Percentiles rank a stretch among this genome's conserved stretches.
These are phyloP conservation scores for Podaxis sp. DNA, from an alignment of 768 basidiomycete species.

Conservation along the genomic window DNA sequence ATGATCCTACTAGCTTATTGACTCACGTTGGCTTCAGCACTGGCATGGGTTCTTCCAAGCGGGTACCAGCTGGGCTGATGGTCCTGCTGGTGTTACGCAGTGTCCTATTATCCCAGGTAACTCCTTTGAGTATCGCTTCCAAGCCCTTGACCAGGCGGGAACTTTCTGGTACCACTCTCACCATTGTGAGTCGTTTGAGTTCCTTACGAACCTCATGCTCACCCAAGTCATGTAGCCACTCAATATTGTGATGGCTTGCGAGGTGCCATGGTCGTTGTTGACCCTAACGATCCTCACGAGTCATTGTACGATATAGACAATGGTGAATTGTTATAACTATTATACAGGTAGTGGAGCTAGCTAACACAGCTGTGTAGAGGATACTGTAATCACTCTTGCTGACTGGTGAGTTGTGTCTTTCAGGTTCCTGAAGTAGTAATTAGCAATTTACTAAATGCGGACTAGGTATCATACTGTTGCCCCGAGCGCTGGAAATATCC, in stretches of 20 bases:
- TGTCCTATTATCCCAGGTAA: constrained; percentile 42
- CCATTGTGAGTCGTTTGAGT: background rate
- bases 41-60: constrained; percentile 36
- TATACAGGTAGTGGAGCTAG: background rate
- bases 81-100: constrained; percentile 35
- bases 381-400: constrained; percentile 47
- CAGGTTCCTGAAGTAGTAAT: background rate
- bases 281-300: constrained; percentile 21
- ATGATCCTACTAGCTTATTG: background rate
- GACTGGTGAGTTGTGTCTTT: constrained; percentile 39
- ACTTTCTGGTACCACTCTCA: constrained; percentile 44
- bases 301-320: constrained; percentile 28
- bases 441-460: too few species aligned
- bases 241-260: constrained; percentile 28
- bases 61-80: constrained; percentile 33
- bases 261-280: constrained; percentile 24
- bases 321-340: background rate
- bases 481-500: constrained; percentile 19
- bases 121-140: constrained; percentile 41
- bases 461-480: constrained; percentile 37
- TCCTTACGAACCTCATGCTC: background rate
- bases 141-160: constrained; percentile 36
- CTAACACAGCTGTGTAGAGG: constrained; percentile 13
- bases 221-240: constrained; percentile 7
- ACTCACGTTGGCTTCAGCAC: constrained; percentile 21